Evolutionary conservation across 805 yeast species (phyloP), one percentile per base, ranked within the genome.

Genomic region (Yarrowia bubula): DNA sequence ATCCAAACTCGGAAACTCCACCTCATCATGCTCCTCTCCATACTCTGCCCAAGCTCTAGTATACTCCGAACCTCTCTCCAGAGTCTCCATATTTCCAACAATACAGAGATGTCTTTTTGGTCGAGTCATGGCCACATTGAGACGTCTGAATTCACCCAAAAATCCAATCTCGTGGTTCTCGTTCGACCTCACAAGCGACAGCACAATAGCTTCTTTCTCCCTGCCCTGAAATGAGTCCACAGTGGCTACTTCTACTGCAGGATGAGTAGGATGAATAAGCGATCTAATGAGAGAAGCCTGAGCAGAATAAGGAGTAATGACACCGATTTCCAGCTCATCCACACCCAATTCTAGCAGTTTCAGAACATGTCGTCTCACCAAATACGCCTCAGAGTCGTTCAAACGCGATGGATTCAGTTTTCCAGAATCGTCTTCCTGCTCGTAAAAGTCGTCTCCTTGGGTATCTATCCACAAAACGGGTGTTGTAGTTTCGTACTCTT

Each of bases 171-270:
- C 89, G 38, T 80, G 74, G 1, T 76, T 70, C 18, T 83, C 86
- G 73, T 93, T 93, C 43, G 95, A 87, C 68, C 99, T 80, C 1
- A 93, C 98, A 64, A 93, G 75, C 1, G 95, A 82, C 11, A 95
- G 76, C 1, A 93, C 81, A 7, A 93, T 91, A 0, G 86, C 87
- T 70, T 92, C 96, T 74, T 93, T 95, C 72, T 93, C 99, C 67
- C 98, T 79, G 1, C 99, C 99, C 77, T 93, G 99, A 71, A 93
- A 95, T 0, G 98, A 98, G 76, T 93, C 99, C 4, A 93, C 93
- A 0, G 98, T 90, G 4, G 96, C 85, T 0, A 92, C 83, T 72
- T 93, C 98, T 6, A 93, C 77, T 2, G 67, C 72, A 0, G 82
- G 80, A 57, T 76, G 77, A 0, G 61, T 44, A 4, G 69, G 68